These are phyloP conservation scores for Solanum piurae DNA, from an alignment of 257 asterid species.

Conservation along the genomic window DNA sequence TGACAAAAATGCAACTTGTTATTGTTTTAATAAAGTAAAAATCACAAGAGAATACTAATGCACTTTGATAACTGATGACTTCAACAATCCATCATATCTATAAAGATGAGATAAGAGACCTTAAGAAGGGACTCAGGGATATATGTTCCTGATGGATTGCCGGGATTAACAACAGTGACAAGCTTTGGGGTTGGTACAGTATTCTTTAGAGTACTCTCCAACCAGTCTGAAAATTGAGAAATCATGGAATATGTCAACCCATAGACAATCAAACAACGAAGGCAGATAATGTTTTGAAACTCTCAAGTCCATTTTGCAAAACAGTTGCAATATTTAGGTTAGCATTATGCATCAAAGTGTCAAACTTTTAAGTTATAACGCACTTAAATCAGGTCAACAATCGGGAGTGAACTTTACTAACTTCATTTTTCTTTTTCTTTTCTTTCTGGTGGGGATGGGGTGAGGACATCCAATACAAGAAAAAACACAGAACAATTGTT, in stretches of 20 bases:
- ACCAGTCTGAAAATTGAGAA: constrained; percentile 58
- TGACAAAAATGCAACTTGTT: background rate
- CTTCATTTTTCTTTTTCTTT: background rate
- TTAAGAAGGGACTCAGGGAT: constrained; percentile 85
- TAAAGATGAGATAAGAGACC: constrained; percentile 30
- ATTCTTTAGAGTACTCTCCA: constrained; percentile 54
- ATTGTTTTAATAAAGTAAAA: background rate
- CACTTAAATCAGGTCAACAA: background rate
- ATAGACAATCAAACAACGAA: background rate
- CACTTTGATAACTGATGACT: background rate
- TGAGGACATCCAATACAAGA: background rate
- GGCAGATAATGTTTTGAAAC: background rate
- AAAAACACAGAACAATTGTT: background rate
- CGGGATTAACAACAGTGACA: constrained; percentile 90
- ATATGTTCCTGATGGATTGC: constrained; percentile 97
- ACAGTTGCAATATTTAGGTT: background rate
- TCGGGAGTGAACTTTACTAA: background rate
- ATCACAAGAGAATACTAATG: background rate
- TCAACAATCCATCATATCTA: background rate
- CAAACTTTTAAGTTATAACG: background rate
- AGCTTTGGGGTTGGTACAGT: constrained; percentile 91
- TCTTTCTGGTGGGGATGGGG: background rate
- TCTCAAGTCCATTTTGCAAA: background rate
- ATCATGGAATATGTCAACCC: background rate
- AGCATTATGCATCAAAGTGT: background rate